A percentile compares a stretch with the other conserved stretches of the same genome.
Conservation (phyloP, 352 stramenopile species). For the Phytophthora cactorum region DNA sequence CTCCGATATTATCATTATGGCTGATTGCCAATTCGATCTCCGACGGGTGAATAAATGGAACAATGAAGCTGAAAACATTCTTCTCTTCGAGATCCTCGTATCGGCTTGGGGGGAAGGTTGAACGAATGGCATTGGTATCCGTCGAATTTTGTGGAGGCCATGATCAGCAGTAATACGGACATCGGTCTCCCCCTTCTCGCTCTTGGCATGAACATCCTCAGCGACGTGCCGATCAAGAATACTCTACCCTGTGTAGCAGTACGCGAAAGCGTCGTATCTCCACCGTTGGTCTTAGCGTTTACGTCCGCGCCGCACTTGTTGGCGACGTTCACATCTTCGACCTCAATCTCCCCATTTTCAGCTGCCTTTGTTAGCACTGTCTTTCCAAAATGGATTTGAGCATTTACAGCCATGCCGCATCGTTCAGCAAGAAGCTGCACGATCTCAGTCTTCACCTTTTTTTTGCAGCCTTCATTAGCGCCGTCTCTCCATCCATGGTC, state of each 20-base stretch:
- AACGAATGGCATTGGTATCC: no score
- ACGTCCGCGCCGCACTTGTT: neutral
- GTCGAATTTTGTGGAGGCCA: no score
- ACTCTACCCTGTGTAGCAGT: no score
- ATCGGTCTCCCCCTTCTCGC: no score
- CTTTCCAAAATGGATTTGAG: neutral
- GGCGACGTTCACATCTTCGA: neutral
- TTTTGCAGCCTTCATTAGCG: neutral
- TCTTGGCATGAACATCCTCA: neutral
- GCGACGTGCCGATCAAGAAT: no score
- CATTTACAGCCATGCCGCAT: neutral
- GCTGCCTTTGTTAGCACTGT: neutral
- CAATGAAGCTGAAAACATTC: neutral
- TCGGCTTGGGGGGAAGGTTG: no score
- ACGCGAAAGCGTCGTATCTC: no score
- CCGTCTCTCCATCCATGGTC: neutral
- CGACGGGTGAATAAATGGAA: neutral
- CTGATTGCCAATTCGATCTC: conserved; percentile 13
- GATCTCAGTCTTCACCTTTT: neutral
- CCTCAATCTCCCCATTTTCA: neutral
- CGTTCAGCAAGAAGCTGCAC: conserved; percentile 1
- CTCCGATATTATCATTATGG: conserved; percentile 1
- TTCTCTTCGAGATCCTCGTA: no score
- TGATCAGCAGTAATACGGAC: no score
- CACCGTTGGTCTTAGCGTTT: neutral